Percentiles rank a stretch among this genome's conserved stretches.
phyloP scores from a whole-genome alignment of 192 early-diverging fungal genomes.

The Backusella australiensis region DNA sequence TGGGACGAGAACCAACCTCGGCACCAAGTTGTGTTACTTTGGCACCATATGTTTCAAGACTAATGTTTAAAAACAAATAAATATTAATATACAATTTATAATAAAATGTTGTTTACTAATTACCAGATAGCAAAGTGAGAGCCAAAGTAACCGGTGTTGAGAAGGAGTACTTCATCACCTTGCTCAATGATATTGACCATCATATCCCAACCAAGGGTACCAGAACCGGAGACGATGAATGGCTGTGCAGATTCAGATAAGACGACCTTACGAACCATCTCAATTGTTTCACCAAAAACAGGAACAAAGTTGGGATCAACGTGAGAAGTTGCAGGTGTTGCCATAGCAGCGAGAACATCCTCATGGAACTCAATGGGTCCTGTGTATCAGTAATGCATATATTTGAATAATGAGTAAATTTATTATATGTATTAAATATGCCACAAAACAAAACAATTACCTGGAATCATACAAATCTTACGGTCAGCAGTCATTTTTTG shows the following conservation, averaged over 20 bases:
- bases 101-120: neutral
- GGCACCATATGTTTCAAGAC: constrained; percentile 85
- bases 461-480: constrained; percentile 95
- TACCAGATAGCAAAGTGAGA: constrained; percentile 92
- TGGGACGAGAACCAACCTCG: constrained; percentile 67
- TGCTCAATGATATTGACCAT: constrained; percentile 89
- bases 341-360: constrained; percentile 80
- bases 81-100: neutral
- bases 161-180: constrained; percentile 83
- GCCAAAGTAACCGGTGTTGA: constrained; percentile 95
- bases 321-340: constrained; percentile 90
- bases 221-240: constrained; percentile 91
- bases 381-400: constrained; percentile 8
- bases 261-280: constrained; percentile 81
- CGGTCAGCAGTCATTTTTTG: constrained; percentile 35
- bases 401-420: neutral
- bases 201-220: constrained; percentile 98
- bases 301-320: constrained; percentile 88
- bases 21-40: constrained; percentile 75
- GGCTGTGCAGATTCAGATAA: constrained; percentile 82
- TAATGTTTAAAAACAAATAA: constrained; percentile 23
- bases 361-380: constrained; percentile 94
- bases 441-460: constrained; percentile 32
- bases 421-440: neutral
- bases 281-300: constrained; percentile 81